Percentiles rank a stretch among this genome's conserved stretches.
Conservation (phyloP, 139 green algal genomes). For the Coccomyxa sp. region DNA sequence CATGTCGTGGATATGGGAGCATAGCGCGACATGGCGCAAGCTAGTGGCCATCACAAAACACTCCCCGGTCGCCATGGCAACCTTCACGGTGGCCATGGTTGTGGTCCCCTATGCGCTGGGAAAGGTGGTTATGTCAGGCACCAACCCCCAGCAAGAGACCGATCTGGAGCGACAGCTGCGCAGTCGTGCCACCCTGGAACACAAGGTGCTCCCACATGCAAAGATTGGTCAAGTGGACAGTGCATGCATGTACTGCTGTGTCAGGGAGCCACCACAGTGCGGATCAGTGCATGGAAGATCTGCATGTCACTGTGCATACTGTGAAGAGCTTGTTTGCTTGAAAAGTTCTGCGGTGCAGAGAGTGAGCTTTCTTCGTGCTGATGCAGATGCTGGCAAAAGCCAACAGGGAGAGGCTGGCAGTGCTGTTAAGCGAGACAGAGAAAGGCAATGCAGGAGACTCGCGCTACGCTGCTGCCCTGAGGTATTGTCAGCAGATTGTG, state of each 20-base stretch:
- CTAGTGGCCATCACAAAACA: conserved; percentile 27
- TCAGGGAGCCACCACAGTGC: not conserved
- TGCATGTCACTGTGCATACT: not conserved
- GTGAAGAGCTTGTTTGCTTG: not conserved
- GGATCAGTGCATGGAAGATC: not conserved
- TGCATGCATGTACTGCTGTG: not conserved
- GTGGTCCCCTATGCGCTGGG: conserved; percentile 11
- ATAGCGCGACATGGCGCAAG: conserved; percentile 25
- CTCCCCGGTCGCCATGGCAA: conserved; percentile 11
- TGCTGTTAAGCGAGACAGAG: conserved; percentile 50
- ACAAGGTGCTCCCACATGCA: conserved; percentile 9
- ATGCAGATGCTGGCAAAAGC: conserved; percentile 40
- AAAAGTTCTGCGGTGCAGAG: not conserved
- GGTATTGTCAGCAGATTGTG: conserved; percentile 6
- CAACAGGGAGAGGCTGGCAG: conserved; percentile 47
- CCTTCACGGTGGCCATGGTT: conserved; percentile 9
- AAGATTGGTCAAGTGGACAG: not conserved
- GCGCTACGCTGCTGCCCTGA: conserved; percentile 45
- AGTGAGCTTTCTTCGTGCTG: not conserved
- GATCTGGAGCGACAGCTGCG: conserved; percentile 9
- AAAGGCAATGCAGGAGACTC: conserved; percentile 8
- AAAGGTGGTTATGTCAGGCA: conserved; percentile 20
- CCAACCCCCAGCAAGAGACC: conserved; percentile 10
- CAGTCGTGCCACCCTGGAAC: not conserved
- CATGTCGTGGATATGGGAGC: conserved; percentile 33